These are phyloP conservation scores for Linnemannia exigua DNA, from an alignment of 192 early-diverging fungal species.

Conservation along the genomic window DNA sequence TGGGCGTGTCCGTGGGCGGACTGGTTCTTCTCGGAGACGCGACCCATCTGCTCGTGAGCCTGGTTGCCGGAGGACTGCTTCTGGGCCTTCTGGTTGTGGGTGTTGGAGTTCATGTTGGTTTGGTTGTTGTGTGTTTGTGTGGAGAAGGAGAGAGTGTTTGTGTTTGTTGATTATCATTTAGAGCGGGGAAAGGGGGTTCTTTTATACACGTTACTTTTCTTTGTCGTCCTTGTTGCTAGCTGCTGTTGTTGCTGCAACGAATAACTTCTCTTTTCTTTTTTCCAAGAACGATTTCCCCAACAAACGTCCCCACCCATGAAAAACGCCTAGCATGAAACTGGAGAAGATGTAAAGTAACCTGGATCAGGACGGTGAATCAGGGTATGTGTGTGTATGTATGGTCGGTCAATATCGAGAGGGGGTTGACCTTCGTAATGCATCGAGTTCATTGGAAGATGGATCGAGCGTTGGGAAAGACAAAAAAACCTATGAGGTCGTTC, in stretches of 20 bases:
- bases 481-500: not conserved
- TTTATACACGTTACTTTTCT: not conserved
- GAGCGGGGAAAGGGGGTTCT: not conserved
- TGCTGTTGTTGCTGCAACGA: not conserved
- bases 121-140: not conserved
- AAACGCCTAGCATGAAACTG: not conserved
- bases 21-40: not conserved
- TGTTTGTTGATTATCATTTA: not conserved
- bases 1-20: not conserved
- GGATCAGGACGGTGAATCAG: conserved; percentile 1
- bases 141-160: not conserved
- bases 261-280: not conserved
- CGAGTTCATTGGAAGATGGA: not conserved
- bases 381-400: not conserved
- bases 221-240: not conserved
- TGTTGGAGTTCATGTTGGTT: conserved; percentile 1
- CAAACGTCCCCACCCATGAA: not conserved
- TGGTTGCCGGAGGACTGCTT: not conserved
- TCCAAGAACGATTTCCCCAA: not conserved
- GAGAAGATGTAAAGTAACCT: not conserved
- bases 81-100: conserved; percentile 1
- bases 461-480: not conserved
- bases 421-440: not conserved
- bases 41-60: not conserved
- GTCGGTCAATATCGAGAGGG: not conserved